These are phyloP conservation scores for Colletotrichum neosansevieriae DNA, from an alignment of 2,329 filamentous ascomycete genomes.

Conservation along the genomic window DNA sequence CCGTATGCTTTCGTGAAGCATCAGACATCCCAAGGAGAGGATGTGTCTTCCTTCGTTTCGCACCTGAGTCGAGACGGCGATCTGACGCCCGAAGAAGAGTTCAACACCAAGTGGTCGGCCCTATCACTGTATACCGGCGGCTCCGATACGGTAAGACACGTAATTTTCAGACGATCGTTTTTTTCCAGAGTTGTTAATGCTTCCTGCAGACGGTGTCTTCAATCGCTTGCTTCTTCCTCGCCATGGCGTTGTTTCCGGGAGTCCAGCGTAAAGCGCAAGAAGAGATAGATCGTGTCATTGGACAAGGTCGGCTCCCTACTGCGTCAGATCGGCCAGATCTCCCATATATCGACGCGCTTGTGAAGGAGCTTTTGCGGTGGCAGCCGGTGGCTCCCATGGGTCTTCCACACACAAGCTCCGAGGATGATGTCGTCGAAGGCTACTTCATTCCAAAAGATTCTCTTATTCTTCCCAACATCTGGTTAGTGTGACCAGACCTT, in stretches of 20 bases:
- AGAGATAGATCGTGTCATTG: conserved; percentile 65
- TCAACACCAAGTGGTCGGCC: conserved; percentile 32
- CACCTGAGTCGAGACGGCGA: conserved; percentile 13
- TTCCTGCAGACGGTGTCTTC: conserved; percentile 47
- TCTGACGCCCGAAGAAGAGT: neutral
- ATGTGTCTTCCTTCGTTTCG: conserved; percentile 31
- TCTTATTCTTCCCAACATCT: conserved; percentile 43
- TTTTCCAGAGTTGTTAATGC: neutral
- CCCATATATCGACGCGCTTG: conserved; percentile 65
- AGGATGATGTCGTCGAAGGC: conserved; percentile 34
- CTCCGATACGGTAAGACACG: conserved; percentile 42
- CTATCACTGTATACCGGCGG: conserved; percentile 37
- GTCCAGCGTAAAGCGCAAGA: conserved; percentile 59
- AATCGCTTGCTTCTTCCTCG: conserved; percentile 58
- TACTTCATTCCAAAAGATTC: conserved; percentile 38
- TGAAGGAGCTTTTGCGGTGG: conserved; percentile 70
- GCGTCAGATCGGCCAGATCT: conserved; percentile 61
- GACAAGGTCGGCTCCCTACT: conserved; percentile 57
- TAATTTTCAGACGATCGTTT: too few relatives aligned
- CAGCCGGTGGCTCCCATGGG: conserved; percentile 62
- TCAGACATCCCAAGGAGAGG: conserved; percentile 31
- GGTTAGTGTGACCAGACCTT: too few relatives aligned
- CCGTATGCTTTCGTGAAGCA: conserved; percentile 45
- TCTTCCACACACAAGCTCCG: conserved; percentile 53
- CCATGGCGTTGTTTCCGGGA: conserved; percentile 60